A percentile compares a stretch with the other conserved stretches of the same genome.
phyloP scores from a whole-genome alignment of 164 flowering plant species.

The Vitis riparia region DNA sequence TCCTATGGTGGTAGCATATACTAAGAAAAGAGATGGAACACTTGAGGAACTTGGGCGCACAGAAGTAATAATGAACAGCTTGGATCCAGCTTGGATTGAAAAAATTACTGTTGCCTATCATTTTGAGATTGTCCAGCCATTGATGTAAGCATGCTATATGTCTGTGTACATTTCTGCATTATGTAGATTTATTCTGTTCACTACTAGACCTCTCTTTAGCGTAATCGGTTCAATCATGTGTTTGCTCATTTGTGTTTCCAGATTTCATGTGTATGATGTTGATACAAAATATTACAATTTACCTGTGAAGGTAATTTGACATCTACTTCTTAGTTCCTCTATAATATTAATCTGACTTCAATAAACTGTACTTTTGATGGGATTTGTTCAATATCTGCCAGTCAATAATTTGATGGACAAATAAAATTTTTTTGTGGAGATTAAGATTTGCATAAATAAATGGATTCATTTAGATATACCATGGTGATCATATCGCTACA shows the following conservation, averaged over 20 bases:
- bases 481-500: no score
- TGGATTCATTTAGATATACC: no score
- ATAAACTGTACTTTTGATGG: not conserved
- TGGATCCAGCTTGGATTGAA: slow-evolving; percentile 71
- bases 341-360: not conserved
- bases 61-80: slow-evolving; percentile 69
- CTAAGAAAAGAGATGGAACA: slow-evolving; percentile 54
- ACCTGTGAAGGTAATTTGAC: slow-evolving; percentile 56
- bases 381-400: no score
- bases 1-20: slow-evolving; percentile 68
- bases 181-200: not conserved
- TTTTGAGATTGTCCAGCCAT: slow-evolving; percentile 73
- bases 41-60: slow-evolving; percentile 86
- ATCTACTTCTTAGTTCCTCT: not conserved
- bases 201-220: no score
- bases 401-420: no score
- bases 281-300: slow-evolving; percentile 69
- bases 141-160: slow-evolving; percentile 45
- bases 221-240: not conserved
- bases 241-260: slow-evolving; percentile 24
- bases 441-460: not conserved
- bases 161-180: not conserved
- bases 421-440: no score
- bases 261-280: slow-evolving; percentile 73
- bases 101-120: slow-evolving; percentile 62